These are phyloP conservation scores for Vitis riparia DNA, from an alignment of 164 flowering plant genomes.

Conservation along the genomic window DNA sequence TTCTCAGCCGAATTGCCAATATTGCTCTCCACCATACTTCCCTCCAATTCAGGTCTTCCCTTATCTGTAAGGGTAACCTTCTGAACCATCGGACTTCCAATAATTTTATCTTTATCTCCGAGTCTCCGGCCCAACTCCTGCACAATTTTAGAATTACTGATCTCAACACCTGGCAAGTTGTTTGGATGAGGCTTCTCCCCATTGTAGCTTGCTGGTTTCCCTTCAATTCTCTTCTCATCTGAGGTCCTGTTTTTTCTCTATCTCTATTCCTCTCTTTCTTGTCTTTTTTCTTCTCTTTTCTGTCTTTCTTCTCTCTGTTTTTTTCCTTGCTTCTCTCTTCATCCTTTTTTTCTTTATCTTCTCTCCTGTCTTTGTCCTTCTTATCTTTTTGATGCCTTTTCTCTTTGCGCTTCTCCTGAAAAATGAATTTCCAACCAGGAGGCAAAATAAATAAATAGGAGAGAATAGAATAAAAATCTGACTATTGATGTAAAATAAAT, in stretches of 20 bases:
- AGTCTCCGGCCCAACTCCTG: slow-evolving; percentile 24
- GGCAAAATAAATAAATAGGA: background rate
- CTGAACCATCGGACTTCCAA: slow-evolving; percentile 13
- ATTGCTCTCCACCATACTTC: slow-evolving; percentile 6
- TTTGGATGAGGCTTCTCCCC: slow-evolving; percentile 17
- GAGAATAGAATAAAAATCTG: background rate
- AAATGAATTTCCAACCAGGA: background rate
- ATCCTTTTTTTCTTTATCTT: slow-evolving; percentile 20
- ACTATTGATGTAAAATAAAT: background rate
- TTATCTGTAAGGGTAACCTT: slow-evolving; percentile 12
- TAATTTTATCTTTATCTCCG: slow-evolving; percentile 8
- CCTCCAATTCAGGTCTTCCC: background rate
- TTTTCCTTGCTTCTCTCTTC: slow-evolving; percentile 23
- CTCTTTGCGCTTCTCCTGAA: slow-evolving; percentile 25
- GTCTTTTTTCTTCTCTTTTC: slow-evolving; percentile 23
- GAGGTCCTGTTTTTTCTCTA: slow-evolving; percentile 20
- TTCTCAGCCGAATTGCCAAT: background rate
- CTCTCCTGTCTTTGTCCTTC: slow-evolving; percentile 18
- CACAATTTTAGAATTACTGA: slow-evolving; percentile 13
- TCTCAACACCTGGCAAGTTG: background rate
- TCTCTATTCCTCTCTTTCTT: slow-evolving; percentile 18
- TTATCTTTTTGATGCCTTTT: slow-evolving; percentile 25
- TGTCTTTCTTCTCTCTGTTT: slow-evolving; percentile 15
- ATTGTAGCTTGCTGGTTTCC: slow-evolving; percentile 11
- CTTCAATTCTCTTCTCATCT: slow-evolving; percentile 26